phyloP scores from a whole-genome alignment of 768 basidiomycete genomes.

The Calocybe indica region DNA sequence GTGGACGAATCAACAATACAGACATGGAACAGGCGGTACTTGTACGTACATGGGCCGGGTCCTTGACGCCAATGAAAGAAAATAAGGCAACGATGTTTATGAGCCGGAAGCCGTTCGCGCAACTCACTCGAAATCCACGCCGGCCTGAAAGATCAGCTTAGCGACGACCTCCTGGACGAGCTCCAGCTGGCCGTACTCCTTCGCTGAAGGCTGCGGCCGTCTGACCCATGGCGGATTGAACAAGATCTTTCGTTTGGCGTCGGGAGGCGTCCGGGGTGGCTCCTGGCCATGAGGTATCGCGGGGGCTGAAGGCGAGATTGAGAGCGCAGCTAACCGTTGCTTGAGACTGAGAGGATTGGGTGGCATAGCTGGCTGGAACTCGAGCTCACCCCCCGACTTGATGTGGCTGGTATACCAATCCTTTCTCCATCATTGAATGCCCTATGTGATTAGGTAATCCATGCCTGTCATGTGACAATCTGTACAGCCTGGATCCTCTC shows the following conservation, averaged over 20 bases:
- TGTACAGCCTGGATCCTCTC: too few relatives aligned
- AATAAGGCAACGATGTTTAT: slow-evolving; percentile 3
- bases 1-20: slow-evolving; percentile 6
- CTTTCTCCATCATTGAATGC: not conserved
- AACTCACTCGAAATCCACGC: slow-evolving; percentile 83
- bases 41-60: slow-evolving; percentile 77
- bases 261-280: slow-evolving; percentile 12
- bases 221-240: slow-evolving; percentile 52
- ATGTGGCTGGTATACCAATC: not conserved
- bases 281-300: slow-evolving; percentile 27
- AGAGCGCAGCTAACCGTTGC: slow-evolving; percentile 61
- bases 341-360: slow-evolving; percentile 44
- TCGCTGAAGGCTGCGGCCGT: slow-evolving; percentile 21
- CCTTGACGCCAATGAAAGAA: slow-evolving; percentile 28
- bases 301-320: slow-evolving; percentile 46
- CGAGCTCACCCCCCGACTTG: too few relatives aligned
- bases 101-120: not conserved
- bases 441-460: not conserved
- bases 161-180: slow-evolving; percentile 61
- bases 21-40: slow-evolving; percentile 5
- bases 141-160: slow-evolving; percentile 81
- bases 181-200: slow-evolving; percentile 40
- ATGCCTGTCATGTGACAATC: not conserved
- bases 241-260: slow-evolving; percentile 27
- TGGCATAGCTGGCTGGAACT: slow-evolving; percentile 11